phyloP scores from a whole-genome alignment of 306 rosid genomes.

The Quercus mongolica region DNA sequence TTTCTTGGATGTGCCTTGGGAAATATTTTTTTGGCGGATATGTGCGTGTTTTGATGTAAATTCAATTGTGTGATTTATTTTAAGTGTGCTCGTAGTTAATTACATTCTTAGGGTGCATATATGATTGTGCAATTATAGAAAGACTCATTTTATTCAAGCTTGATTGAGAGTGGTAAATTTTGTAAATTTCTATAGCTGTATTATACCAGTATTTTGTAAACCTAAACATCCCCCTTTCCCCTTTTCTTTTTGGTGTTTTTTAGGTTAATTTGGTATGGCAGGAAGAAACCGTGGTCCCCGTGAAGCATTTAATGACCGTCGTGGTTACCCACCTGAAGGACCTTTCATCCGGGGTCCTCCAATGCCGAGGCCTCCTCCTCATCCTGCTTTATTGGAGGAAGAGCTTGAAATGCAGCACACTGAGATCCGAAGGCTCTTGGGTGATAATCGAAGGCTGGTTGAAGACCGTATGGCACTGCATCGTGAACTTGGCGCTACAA shows the following conservation, averaged over 20 bases:
- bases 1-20: too few species aligned
- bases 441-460: slow-evolving; percentile 66
- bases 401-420: slow-evolving; percentile 67
- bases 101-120: neutral
- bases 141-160: neutral
- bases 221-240: neutral
- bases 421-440: slow-evolving; percentile 58
- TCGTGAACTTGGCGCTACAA: slow-evolving; percentile 60
- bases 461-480: slow-evolving; percentile 68
- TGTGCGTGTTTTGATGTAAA: too few species aligned
- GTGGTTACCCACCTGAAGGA: slow-evolving; percentile 64
- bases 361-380: slow-evolving; percentile 55
- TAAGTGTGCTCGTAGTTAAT: too few species aligned
- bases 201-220: neutral
- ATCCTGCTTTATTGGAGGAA: slow-evolving; percentile 77
- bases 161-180: neutral
- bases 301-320: slow-evolving; percentile 47
- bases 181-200: neutral
- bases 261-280: slow-evolving; percentile 53
- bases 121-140: neutral
- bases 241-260: slow-evolving; percentile 1
- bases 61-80: too few species aligned
- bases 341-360: slow-evolving; percentile 59
- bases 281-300: slow-evolving; percentile 60
- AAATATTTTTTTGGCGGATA: too few species aligned